Percentiles rank a stretch among this genome's conserved stretches.
These are phyloP conservation scores for Crithidia acanthocephali DNA, from an alignment of 208 protist species.

Conservation along the genomic window DNA sequence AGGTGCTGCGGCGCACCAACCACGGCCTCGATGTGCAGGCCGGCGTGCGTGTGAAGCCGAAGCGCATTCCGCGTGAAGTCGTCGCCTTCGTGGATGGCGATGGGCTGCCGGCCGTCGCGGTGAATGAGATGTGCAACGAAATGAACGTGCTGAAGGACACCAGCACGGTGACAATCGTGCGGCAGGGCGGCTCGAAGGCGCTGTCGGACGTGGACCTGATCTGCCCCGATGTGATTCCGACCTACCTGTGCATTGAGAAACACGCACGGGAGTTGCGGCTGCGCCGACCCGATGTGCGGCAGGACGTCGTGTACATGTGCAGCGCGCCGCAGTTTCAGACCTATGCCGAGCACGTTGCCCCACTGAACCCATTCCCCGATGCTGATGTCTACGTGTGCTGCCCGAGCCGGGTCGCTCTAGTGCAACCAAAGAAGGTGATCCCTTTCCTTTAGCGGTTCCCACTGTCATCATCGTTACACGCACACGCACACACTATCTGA, in stretches of 20 bases:
- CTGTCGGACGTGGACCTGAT: slow-evolving; percentile 56
- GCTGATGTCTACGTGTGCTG: slow-evolving; percentile 87
- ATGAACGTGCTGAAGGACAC: slow-evolving; percentile 53
- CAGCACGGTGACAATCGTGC: slow-evolving; percentile 55
- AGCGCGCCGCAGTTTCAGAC: slow-evolving; percentile 48
- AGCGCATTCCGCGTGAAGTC: slow-evolving; percentile 37
- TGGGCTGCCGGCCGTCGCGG: slow-evolving; percentile 46
- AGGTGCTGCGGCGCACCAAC: slow-evolving; percentile 30
- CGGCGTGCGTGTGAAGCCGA: slow-evolving; percentile 49
- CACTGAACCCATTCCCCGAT: slow-evolving; percentile 66
- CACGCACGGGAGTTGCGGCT: slow-evolving; percentile 55
- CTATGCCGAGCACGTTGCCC: slow-evolving; percentile 58
- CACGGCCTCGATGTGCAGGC: slow-evolving; percentile 51
- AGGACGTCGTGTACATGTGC: slow-evolving; percentile 89
- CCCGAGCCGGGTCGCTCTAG: slow-evolving; percentile 60
- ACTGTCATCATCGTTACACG: not conserved
- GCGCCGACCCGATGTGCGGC: slow-evolving; percentile 43
- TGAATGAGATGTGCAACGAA: slow-evolving; percentile 67
- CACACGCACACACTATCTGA: no score
- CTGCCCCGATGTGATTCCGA: slow-evolving; percentile 54
- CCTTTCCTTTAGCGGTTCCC: slow-evolving; percentile 26
- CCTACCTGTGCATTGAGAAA: slow-evolving; percentile 62
- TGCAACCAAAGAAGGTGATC: slow-evolving; percentile 54
- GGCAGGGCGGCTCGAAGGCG: slow-evolving; percentile 40
- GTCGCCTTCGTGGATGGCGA: slow-evolving; percentile 84